Percentiles rank a stretch among this genome's conserved stretches.
These are phyloP conservation scores for Cutaneotrichosporon sp. DNA, from an alignment of 1,284 basidiomycete species.

Conservation along the genomic window DNA sequence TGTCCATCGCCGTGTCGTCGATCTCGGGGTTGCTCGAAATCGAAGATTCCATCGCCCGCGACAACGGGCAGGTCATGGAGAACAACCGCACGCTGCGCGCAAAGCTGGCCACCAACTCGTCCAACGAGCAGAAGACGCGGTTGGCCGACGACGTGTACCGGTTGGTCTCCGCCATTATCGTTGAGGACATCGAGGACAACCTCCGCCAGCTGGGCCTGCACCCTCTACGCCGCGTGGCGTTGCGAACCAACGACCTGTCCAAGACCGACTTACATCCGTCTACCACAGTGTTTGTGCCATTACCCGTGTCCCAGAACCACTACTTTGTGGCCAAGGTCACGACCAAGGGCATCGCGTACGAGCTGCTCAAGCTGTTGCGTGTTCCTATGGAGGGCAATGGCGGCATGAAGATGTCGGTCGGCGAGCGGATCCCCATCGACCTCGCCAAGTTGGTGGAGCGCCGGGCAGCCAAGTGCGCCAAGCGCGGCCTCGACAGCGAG, in stretches of 20 bases:
- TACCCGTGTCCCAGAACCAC: conserved; percentile 39
- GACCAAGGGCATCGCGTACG: conserved; percentile 36
- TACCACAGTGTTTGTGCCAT: conserved; percentile 43
- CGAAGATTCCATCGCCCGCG: conserved; percentile 40
- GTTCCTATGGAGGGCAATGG: conserved; percentile 37
- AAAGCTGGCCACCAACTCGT: conserved; percentile 29
- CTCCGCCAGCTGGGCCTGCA: conserved; percentile 42
- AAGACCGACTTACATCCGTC: conserved; percentile 43
- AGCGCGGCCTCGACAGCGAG: conserved; percentile 14
- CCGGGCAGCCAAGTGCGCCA: conserved; percentile 19
- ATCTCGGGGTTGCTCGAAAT: conserved; percentile 45
- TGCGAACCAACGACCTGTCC: conserved; percentile 43
- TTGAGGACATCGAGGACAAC: conserved; percentile 46
- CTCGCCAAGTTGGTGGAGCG: conserved; percentile 30
- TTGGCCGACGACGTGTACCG: conserved; percentile 42
- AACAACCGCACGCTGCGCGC: conserved; percentile 29
- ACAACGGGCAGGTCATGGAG: conserved; percentile 22
- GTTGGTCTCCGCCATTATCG: conserved; percentile 42
- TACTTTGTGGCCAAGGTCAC: conserved; percentile 44
- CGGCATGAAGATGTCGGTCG: conserved; percentile 35
- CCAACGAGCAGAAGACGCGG: conserved; percentile 39
- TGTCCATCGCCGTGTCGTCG: conserved; percentile 38
- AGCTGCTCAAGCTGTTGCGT: conserved; percentile 41
- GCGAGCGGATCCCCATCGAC: conserved; percentile 37
- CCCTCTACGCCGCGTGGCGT: conserved; percentile 38